Evolutionary conservation across 768 basidiomycete genomes (phyloP).

Genomic region (Kwoniella sp.): DNA sequence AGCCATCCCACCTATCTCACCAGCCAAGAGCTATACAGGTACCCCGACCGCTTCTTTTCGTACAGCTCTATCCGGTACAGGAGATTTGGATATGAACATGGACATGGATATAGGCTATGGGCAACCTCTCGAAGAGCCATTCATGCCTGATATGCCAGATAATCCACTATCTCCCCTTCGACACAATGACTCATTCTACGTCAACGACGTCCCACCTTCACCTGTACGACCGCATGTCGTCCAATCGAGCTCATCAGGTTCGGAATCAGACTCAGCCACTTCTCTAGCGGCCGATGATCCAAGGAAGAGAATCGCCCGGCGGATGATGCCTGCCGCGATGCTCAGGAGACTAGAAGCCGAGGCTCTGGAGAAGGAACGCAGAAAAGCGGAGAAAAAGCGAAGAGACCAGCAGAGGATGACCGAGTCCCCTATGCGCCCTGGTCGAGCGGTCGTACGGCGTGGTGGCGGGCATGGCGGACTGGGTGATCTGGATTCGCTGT

Average conservation of each 20-base stretch:
- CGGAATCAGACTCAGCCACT: slow-evolving; percentile 12
- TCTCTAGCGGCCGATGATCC: slow-evolving; percentile 17
- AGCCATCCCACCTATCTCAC: slow-evolving; percentile 6
- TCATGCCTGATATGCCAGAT: not conserved
- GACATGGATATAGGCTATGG: slow-evolving; percentile 26
- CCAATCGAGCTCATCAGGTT: slow-evolving; percentile 1
- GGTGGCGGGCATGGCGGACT: slow-evolving; percentile 27
- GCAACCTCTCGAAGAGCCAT: slow-evolving; percentile 14
- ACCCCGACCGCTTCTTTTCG: slow-evolving; percentile 18
- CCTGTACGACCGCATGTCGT: not conserved
- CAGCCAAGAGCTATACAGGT: slow-evolving; percentile 9
- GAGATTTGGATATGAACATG: slow-evolving; percentile 20
- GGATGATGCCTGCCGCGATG: slow-evolving; percentile 65
- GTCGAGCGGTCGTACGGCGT: slow-evolving; percentile 60
- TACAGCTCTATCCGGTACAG: slow-evolving; percentile 11
- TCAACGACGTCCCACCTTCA: slow-evolving; percentile 23
- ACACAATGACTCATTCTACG: slow-evolving; percentile 20
- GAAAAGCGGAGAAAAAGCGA: slow-evolving; percentile 20
- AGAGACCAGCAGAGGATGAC: slow-evolving; percentile 56
- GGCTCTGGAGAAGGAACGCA: slow-evolving; percentile 30
- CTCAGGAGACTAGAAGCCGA: slow-evolving; percentile 55
- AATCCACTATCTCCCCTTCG: not conserved
- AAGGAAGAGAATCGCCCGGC: slow-evolving; percentile 38
- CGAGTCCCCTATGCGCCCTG: slow-evolving; percentile 34
- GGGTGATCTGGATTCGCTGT: slow-evolving; percentile 21